Percentiles rank a stretch among this genome's conserved stretches.
These are phyloP conservation scores for Aspergillus persii DNA, from an alignment of 2,329 filamentous ascomycete genomes.

Conservation along the genomic window DNA sequence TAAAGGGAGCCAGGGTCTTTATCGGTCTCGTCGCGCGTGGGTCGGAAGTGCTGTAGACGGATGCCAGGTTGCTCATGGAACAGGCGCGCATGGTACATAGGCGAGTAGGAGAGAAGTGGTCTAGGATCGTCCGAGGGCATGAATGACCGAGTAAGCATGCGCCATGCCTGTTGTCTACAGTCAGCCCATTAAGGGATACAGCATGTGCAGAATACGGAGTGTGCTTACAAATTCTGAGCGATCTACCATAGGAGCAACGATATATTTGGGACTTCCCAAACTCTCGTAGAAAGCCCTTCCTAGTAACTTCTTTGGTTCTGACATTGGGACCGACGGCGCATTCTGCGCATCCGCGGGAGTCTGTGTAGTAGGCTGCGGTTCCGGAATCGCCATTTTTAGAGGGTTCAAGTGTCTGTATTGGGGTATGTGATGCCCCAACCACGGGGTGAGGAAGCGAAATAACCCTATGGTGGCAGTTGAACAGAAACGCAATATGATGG, in stretches of 20 bases:
- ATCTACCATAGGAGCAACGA: slow-evolving; percentile 97
- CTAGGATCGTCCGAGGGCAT: slow-evolving; percentile 64
- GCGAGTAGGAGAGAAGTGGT: slow-evolving; percentile 80
- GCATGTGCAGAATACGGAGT: neutral
- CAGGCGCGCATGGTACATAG: slow-evolving; percentile 92
- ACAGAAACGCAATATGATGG: neutral
- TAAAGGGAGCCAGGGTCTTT: slow-evolving; percentile 44
- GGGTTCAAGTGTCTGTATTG: slow-evolving; percentile 6
- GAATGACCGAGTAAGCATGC: slow-evolving; percentile 92
- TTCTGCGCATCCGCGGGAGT: slow-evolving; percentile 16
- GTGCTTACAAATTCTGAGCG: slow-evolving; percentile 88
- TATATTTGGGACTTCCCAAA: slow-evolving; percentile 83
- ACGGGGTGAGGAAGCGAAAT: slow-evolving; percentile 24
- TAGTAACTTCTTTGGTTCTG: slow-evolving; percentile 60
- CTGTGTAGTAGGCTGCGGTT: slow-evolving; percentile 18
- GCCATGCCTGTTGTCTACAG: slow-evolving; percentile 70
- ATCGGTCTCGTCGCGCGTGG: slow-evolving; percentile 45
- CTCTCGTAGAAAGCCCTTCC: slow-evolving; percentile 93
- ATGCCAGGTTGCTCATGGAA: slow-evolving; percentile 76
- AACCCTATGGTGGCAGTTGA: slow-evolving; percentile 31
- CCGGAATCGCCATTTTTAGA: slow-evolving; percentile 29
- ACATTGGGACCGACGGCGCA: slow-evolving; percentile 16
- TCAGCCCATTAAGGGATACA: neutral
- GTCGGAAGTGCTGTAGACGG: slow-evolving; percentile 77
- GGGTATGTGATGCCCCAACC: slow-evolving; percentile 25